Percentiles rank a stretch among this genome's conserved stretches.
These are phyloP conservation scores for Ophioceras dolichostomum DNA, from an alignment of 2,329 filamentous ascomycete genomes.

Conservation along the genomic window DNA sequence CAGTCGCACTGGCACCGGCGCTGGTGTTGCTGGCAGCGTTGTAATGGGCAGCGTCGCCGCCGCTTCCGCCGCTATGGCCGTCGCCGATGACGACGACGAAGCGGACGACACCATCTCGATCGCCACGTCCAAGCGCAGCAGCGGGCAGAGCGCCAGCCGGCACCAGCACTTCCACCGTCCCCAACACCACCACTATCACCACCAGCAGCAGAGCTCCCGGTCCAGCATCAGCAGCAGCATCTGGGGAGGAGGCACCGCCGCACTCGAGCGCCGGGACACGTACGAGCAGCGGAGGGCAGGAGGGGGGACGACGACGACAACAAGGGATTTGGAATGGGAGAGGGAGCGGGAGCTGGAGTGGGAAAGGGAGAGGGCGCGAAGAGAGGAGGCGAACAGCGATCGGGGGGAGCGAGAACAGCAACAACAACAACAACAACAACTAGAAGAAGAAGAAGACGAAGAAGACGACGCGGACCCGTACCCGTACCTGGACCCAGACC, in stretches of 20 bases:
- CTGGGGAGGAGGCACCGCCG: background rate
- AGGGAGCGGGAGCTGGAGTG: background rate
- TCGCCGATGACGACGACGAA: background rate
- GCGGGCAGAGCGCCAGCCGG: slow-evolving; percentile 12
- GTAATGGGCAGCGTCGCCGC: background rate
- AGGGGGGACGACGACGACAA: background rate
- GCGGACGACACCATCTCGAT: slow-evolving; percentile 14
- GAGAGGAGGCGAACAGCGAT: slow-evolving; percentile 3
- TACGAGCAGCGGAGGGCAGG: background rate
- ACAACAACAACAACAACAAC: background rate
- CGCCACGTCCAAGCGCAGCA: slow-evolving; percentile 14
- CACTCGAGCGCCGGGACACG: background rate
- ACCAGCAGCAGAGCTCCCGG: slow-evolving; percentile 11
- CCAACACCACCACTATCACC: too few relatives aligned
- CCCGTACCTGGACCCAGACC: too few relatives aligned
- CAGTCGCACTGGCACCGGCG: background rate
- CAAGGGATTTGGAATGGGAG: background rate
- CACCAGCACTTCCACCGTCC: background rate
- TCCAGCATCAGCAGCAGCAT: slow-evolving; percentile 11
- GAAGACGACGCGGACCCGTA: too few relatives aligned
- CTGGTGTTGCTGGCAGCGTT: too few relatives aligned
- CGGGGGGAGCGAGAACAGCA: slow-evolving; percentile 9
- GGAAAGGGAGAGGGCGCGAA: background rate
- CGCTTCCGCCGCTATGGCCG: background rate
- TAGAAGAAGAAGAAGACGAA: background rate